Evolutionary conservation across 208 protist species (phyloP).

Genomic region (Acanthamoeba healyi): DNA sequence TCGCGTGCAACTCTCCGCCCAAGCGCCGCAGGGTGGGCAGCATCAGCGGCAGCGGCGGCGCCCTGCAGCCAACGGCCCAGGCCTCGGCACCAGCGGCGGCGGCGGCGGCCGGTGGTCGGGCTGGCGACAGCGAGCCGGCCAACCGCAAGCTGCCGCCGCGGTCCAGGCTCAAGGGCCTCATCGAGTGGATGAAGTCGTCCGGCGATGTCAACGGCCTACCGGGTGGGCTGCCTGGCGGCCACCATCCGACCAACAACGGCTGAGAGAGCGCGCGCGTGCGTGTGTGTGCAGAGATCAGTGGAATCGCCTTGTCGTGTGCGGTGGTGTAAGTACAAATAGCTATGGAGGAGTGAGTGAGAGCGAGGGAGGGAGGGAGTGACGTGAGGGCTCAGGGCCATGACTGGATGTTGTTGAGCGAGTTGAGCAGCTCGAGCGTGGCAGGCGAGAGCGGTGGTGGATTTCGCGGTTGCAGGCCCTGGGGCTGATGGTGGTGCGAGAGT

Average conservation of each 20-base stretch:
- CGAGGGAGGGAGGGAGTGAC: too few species aligned
- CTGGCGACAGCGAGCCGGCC: neutral
- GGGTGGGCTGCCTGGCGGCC: too few species aligned
- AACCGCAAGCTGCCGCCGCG: neutral
- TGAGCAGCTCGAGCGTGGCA: slow-evolving; percentile 30
- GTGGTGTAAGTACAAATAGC: too few species aligned
- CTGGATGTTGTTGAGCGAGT: slow-evolving; percentile 63
- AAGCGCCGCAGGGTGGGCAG: slow-evolving; percentile 5
- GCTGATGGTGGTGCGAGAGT: neutral
- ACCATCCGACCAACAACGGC: too few species aligned
- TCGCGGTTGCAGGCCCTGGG: neutral
- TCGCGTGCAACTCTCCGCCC: neutral
- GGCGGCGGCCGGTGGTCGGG: too few species aligned
- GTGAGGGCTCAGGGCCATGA: slow-evolving; percentile 31
- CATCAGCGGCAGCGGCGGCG: neutral
- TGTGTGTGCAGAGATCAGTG: too few species aligned
- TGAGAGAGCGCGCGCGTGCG: too few species aligned
- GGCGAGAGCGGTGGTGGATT: slow-evolving; percentile 21
- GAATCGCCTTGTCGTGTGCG: too few species aligned
- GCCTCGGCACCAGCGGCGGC: too few species aligned
- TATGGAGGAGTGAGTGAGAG: too few species aligned
- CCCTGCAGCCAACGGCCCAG: neutral
- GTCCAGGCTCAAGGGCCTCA: slow-evolving; percentile 35
- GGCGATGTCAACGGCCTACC: too few species aligned
- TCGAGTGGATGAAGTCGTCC: slow-evolving; percentile 8